Conservation (phyloP, 2,329 filamentous ascomycete genomes). For the Diplodia corticola region DNA sequence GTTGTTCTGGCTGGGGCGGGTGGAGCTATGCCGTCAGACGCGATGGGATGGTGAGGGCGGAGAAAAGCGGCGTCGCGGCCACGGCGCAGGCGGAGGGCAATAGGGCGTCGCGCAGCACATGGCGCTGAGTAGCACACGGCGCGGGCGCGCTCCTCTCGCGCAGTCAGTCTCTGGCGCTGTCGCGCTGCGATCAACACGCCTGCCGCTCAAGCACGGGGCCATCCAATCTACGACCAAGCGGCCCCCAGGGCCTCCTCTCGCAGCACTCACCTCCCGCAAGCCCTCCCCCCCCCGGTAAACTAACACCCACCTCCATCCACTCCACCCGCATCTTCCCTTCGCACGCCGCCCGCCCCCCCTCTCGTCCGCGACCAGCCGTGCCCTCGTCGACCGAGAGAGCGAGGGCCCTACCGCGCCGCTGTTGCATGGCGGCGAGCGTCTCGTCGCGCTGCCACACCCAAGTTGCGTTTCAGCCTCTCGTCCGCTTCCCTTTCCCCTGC, state of each 20-base stretch:
- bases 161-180: slow-evolving; percentile 1
- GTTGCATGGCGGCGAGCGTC: slow-evolving; percentile 23
- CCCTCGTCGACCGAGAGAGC: slow-evolving; percentile 14
- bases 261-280: slow-evolving; percentile 5
- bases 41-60: not conserved
- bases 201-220: slow-evolving; percentile 15
- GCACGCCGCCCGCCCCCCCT: not conserved
- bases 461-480: slow-evolving; percentile 23
- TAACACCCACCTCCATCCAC: slow-evolving; percentile 15
- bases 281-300: slow-evolving; percentile 11
- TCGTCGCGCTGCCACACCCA: slow-evolving; percentile 18
- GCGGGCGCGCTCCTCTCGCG: slow-evolving; percentile 1
- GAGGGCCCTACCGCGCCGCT: slow-evolving; percentile 4
- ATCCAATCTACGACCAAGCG: slow-evolving; percentile 15
- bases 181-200: slow-evolving; percentile 16
- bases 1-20: not conserved
- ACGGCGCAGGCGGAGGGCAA: not conserved
- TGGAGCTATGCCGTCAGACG: not conserved
- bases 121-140: slow-evolving; percentile 6
- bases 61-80: not conserved
- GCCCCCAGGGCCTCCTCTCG: slow-evolving; percentile 11
- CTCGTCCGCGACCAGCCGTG: not conserved
- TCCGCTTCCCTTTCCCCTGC: slow-evolving; percentile 23
- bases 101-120: slow-evolving; percentile 7
- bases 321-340: not conserved